A percentile compares a stretch with the other conserved stretches of the same genome.
Conservation (phyloP, 257 asterid genomes). For the Eustoma russellianum region DNA sequence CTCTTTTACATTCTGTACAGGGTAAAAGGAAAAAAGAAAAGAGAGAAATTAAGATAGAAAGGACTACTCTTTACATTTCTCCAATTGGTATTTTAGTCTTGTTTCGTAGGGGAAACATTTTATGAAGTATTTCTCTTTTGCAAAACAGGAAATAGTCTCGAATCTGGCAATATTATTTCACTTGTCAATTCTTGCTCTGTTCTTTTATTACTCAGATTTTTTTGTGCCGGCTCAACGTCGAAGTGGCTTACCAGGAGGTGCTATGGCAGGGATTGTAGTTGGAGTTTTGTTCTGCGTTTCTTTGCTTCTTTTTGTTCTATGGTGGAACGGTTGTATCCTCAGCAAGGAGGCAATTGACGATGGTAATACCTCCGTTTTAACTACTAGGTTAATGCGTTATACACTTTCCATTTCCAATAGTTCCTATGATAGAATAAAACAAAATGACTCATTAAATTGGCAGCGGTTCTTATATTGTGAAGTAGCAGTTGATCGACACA, state of each 20-base stretch:
- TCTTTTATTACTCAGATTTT: slow-evolving; percentile 27
- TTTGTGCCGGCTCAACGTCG: slow-evolving; percentile 29
- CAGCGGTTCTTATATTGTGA: too few species aligned
- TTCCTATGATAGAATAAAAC: too few species aligned
- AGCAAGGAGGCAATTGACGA: slow-evolving; percentile 23
- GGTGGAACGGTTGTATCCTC: slow-evolving; percentile 51
- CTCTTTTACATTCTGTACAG: too few species aligned
- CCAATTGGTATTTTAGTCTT: too few species aligned
- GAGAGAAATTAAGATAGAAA: too few species aligned
- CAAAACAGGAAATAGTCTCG: too few species aligned
- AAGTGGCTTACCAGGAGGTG: slow-evolving; percentile 34
- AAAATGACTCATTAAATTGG: too few species aligned
- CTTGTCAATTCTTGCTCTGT: neutral
- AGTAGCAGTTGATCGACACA: too few species aligned
- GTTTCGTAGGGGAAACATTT: neutral
- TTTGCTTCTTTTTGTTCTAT: slow-evolving; percentile 32
- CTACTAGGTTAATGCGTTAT: too few species aligned
- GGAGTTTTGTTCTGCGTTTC: slow-evolving; percentile 25
- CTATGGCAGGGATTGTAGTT: slow-evolving; percentile 41
- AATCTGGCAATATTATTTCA: neutral
- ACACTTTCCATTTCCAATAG: too few species aligned
- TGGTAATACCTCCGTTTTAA: slow-evolving; percentile 22
- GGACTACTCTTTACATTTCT: too few species aligned
- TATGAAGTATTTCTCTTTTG: too few species aligned
- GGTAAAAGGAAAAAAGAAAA: neutral